Conservation (phyloP, 768 basidiomycete species). For the Lactarius vividus region DNA sequence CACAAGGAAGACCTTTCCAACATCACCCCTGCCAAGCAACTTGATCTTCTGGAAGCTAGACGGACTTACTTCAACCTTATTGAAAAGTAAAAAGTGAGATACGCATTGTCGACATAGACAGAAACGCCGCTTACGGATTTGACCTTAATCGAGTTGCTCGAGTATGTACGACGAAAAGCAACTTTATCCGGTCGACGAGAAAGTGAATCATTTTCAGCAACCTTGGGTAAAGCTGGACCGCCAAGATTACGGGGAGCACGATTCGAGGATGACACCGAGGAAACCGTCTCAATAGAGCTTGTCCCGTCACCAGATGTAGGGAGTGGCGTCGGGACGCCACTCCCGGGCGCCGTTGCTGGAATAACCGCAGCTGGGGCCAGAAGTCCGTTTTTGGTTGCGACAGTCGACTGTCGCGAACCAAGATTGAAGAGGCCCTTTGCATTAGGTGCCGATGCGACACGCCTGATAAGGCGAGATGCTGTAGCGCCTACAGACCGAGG, state of each 20-base stretch:
- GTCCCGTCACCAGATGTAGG: slow-evolving; percentile 42
- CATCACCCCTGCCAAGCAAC: slow-evolving; percentile 98
- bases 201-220: slow-evolving; percentile 41
- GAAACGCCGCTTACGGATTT: slow-evolving; percentile 57
- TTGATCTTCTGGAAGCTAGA: slow-evolving; percentile 95
- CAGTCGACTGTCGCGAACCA: slow-evolving; percentile 48
- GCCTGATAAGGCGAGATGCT: slow-evolving; percentile 86
- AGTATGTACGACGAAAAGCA: slow-evolving; percentile 92
- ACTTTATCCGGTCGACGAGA: slow-evolving; percentile 55
- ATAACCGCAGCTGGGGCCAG: slow-evolving; percentile 65
- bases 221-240: slow-evolving; percentile 38
- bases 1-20: slow-evolving; percentile 97
- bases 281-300: slow-evolving; percentile 74
- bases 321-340: slow-evolving; percentile 46
- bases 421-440: slow-evolving; percentile 84
- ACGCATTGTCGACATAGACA: slow-evolving; percentile 8
- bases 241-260: slow-evolving; percentile 37
- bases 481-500: slow-evolving; percentile 69
- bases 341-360: slow-evolving; percentile 52
- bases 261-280: slow-evolving; percentile 69
- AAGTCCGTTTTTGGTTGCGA: slow-evolving; percentile 72
- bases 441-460: slow-evolving; percentile 96
- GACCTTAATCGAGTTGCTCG: slow-evolving; percentile 96
- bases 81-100: slow-evolving; percentile 11
- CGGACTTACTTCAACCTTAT: slow-evolving; percentile 89